phyloP scores from a whole-genome alignment of 257 asterid species.

The Forsythia suspensa region DNA sequence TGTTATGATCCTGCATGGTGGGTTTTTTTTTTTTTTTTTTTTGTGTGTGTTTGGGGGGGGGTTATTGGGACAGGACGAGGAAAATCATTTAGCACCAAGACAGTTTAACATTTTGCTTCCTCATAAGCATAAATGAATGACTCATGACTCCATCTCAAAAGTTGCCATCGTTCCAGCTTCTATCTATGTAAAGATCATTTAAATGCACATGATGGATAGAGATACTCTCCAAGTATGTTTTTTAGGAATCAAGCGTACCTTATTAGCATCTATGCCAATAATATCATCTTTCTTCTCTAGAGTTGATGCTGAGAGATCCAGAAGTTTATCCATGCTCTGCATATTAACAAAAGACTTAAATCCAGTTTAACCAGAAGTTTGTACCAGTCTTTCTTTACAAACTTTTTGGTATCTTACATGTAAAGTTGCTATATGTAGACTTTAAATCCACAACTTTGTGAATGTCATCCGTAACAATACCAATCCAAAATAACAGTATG shows the following conservation, averaged over 20 bases:
- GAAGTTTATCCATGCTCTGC: slow-evolving; percentile 84
- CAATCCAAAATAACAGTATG: slow-evolving; percentile 10
- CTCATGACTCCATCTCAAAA: slow-evolving; percentile 4
- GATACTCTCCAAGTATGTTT: neutral
- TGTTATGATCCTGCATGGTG: neutral
- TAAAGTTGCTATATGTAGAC: neutral
- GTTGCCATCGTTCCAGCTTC: neutral
- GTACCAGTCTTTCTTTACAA: neutral
- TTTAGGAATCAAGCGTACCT: slow-evolving; percentile 39
- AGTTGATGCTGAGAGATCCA: slow-evolving; percentile 58
- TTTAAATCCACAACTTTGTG: slow-evolving; percentile 10
- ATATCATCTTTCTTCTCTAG: slow-evolving; percentile 64
- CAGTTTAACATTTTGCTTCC: neutral
- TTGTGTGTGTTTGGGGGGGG: no score
- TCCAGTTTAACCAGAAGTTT: no score
- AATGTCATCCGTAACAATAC: neutral
- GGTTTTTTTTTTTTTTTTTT: no score
- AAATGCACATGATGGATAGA: slow-evolving; percentile 15
- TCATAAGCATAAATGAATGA: neutral
- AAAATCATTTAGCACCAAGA: neutral
- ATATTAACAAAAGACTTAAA: slow-evolving; percentile 16
- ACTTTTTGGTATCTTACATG: neutral
- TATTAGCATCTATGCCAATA: slow-evolving; percentile 33
- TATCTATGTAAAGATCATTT: slow-evolving; percentile 6
- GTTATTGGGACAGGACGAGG: neutral